Conservation (phyloP, 805 yeast genomes). For the Candida hungchunana region DNA sequence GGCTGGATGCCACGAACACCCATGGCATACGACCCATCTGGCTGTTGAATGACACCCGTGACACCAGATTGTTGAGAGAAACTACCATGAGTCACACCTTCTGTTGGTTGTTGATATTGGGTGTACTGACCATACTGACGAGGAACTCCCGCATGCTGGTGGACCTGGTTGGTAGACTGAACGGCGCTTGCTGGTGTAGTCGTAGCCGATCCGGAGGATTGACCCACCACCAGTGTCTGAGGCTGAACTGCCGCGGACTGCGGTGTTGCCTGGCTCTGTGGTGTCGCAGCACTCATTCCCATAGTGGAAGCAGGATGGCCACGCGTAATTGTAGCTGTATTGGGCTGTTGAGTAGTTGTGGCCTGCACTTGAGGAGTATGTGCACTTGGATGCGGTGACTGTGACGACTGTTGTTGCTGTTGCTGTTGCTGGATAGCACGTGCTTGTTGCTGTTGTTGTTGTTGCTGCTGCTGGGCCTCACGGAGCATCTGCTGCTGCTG, state of each 20-base stretch:
- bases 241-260: constrained; percentile 2
- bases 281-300: constrained; percentile 21
- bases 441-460: constrained; percentile 10
- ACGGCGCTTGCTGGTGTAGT: constrained; percentile 1
- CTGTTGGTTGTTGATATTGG: constrained; percentile 20
- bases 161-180: no score
- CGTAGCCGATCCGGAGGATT: constrained; percentile 4
- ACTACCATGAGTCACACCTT: constrained; percentile 3
- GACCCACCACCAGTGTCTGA: neutral
- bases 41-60: constrained; percentile 4
- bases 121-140: constrained; percentile 7
- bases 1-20: constrained; percentile 20
- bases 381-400: neutral
- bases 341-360: constrained; percentile 16
- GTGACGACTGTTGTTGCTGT: constrained; percentile 4
- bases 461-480: no score
- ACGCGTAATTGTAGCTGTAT: constrained; percentile 4
- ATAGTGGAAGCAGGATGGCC: no score
- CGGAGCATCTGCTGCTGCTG: constrained; percentile 4
- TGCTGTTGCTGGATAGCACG: constrained; percentile 4
- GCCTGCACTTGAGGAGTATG: constrained; percentile 7
- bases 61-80: no score
- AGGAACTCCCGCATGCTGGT: constrained; percentile 9
- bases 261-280: constrained; percentile 8
- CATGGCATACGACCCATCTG: constrained; percentile 9